Percentiles rank a stretch among this genome's conserved stretches.
These are phyloP conservation scores for Aureobasidium sp. DNA, from an alignment of 2,329 filamentous ascomycete species.

Conservation along the genomic window DNA sequence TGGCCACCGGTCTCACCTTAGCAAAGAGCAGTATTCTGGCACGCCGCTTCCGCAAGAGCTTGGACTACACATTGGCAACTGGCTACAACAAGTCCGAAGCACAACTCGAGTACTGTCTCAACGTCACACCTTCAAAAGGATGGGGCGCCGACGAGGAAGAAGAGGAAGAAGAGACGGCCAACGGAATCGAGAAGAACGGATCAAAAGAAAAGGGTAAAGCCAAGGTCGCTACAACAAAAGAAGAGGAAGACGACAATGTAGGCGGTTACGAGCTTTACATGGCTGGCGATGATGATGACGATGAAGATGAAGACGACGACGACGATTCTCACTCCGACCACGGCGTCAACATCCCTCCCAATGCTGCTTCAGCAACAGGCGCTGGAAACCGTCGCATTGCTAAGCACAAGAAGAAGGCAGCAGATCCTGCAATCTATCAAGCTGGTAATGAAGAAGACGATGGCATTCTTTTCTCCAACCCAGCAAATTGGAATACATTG, in stretches of 20 bases:
- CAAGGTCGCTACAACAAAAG: constrained; percentile 26
- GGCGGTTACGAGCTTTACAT: constrained; percentile 88
- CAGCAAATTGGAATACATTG: constrained; percentile 80
- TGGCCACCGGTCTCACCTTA: constrained; percentile 70
- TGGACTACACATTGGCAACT: constrained; percentile 90
- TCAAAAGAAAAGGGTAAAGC: constrained; percentile 27
- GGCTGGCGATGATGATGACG: constrained; percentile 68
- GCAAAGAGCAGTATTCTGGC: constrained; percentile 72
- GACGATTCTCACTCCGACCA: constrained; percentile 33
- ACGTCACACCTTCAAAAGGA: constrained; percentile 74
- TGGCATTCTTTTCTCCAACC: constrained; percentile 61
- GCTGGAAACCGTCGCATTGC: constrained; percentile 39
- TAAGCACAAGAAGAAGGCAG: constrained; percentile 27
- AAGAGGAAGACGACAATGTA: constrained; percentile 49
- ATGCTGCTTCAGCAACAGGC: constrained; percentile 34
- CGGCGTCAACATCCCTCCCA: constrained; percentile 31
- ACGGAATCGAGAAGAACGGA: constrained; percentile 5
- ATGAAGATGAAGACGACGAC: constrained; percentile 50
- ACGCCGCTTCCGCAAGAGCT: constrained; percentile 75
- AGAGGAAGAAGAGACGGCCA: constrained; percentile 16
- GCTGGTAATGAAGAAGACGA: constrained; percentile 66
- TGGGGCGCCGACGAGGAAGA: constrained; percentile 64
- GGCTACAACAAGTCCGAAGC: constrained; percentile 66
- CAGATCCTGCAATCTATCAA: constrained; percentile 83
- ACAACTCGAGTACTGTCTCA: constrained; percentile 78